Conservation (phyloP, 805 yeast species). For the Candida krabiensis region DNA sequence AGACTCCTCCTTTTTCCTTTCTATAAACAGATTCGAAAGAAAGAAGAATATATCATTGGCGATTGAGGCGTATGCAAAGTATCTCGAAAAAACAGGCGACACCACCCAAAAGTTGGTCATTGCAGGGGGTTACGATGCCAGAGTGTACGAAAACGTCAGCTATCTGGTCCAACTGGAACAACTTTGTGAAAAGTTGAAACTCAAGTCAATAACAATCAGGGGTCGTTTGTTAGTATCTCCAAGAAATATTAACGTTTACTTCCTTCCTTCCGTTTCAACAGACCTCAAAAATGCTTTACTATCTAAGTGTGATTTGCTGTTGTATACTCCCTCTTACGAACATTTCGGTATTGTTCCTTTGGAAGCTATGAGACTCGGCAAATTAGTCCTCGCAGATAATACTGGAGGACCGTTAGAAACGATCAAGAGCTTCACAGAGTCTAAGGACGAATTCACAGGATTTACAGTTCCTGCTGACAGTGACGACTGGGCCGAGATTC, state of each 20-base stretch:
- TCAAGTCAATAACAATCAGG: constrained; percentile 44
- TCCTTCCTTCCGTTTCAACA: constrained; percentile 78
- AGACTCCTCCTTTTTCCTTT: constrained; percentile 50
- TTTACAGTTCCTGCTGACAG: constrained; percentile 53
- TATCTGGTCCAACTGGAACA: constrained; percentile 61
- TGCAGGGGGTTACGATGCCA: constrained; percentile 88
- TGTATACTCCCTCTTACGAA: constrained; percentile 89
- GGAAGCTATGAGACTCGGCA: constrained; percentile 85
- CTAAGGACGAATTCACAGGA: constrained; percentile 46
- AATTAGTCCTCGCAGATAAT: constrained; percentile 82
- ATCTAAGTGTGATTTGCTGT: constrained; percentile 52
- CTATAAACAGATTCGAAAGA: constrained; percentile 86
- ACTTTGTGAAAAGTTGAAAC: constrained; percentile 43
- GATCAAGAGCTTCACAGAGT: constrained; percentile 36
- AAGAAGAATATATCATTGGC: constrained; percentile 85
- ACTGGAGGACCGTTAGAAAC: constrained; percentile 95
- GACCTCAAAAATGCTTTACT: constrained; percentile 63
- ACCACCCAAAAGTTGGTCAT: constrained; percentile 54
- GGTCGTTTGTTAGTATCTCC: constrained; percentile 18
- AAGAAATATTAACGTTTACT: constrained; percentile 35
- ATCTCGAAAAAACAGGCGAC: constrained; percentile 33
- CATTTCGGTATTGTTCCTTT: constrained; percentile 98
- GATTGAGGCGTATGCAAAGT: constrained; percentile 58
- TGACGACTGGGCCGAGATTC: constrained; percentile 53
- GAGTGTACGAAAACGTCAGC: constrained; percentile 73